Evolutionary conservation across 2,329 filamentous ascomycete genomes (phyloP).

Genomic region (Trichophyton rubrum): DNA sequence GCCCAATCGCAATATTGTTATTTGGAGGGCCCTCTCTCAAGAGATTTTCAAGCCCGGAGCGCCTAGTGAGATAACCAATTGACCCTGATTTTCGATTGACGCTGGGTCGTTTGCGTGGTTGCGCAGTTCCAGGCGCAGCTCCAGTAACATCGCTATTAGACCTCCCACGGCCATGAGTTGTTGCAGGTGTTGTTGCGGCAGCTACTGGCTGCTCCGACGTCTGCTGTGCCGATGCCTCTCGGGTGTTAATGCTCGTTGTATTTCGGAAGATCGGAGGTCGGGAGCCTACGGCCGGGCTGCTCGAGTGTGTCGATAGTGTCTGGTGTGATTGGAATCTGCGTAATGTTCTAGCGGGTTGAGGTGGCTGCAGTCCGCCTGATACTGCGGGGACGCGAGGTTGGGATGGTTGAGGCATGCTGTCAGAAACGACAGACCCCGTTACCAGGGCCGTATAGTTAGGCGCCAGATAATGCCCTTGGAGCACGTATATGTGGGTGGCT

Average conservation of each 20-base stretch:
- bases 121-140: slow-evolving; percentile 16
- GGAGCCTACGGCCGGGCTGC: slow-evolving; percentile 45
- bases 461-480: not conserved
- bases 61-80: slow-evolving; percentile 32
- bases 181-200: slow-evolving; percentile 14
- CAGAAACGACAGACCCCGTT: not conserved
- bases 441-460: not conserved
- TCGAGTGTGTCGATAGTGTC: slow-evolving; percentile 41
- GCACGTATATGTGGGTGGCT: not conserved
- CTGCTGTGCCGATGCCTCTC: slow-evolving; percentile 10
- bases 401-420: slow-evolving; percentile 5
- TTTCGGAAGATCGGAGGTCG: slow-evolving; percentile 40
- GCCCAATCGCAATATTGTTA: slow-evolving; percentile 42
- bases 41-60: slow-evolving; percentile 54
- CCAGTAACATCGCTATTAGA: slow-evolving; percentile 57
- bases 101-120: slow-evolving; percentile 15
- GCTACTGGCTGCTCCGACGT: slow-evolving; percentile 16
- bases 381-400: slow-evolving; percentile 5
- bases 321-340: slow-evolving; percentile 67
- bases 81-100: slow-evolving; percentile 34
- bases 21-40: slow-evolving; percentile 68
- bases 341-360: slow-evolving; percentile 53
- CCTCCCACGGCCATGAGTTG: slow-evolving; percentile 41
- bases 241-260: slow-evolving; percentile 16
- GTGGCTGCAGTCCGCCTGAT: slow-evolving; percentile 17